Evolutionary conservation across 306 rosid genomes (phyloP).

Genomic region (Crataegus laevigata): DNA sequence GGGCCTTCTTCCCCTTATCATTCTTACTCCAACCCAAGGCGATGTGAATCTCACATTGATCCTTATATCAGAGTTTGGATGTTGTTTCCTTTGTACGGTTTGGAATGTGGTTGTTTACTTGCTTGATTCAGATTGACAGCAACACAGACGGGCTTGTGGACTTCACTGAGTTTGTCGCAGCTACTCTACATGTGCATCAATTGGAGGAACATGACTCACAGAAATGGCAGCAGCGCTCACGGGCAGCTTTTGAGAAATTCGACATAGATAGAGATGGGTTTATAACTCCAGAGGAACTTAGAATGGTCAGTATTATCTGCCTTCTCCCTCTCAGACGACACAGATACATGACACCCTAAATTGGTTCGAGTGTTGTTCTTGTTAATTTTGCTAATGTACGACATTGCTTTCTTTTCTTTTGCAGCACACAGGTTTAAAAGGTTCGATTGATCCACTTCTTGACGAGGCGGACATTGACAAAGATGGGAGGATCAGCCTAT

Average conservation of each 20-base stretch:
- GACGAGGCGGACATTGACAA: slow-evolving; percentile 96
- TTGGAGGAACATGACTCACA: slow-evolving; percentile 93
- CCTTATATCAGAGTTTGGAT: neutral
- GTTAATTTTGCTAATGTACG: slow-evolving; percentile 7
- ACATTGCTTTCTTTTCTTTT: slow-evolving; percentile 10
- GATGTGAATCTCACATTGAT: neutral
- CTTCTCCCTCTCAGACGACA: neutral
- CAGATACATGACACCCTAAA: neutral
- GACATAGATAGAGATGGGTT: slow-evolving; percentile 88
- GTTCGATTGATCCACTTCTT: slow-evolving; percentile 78
- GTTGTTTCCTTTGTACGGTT: slow-evolving; percentile 4
- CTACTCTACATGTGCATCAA: slow-evolving; percentile 89
- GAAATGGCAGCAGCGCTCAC: slow-evolving; percentile 81
- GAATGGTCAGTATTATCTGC: slow-evolving; percentile 58
- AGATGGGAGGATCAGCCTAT: slow-evolving; percentile 87
- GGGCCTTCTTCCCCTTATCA: slow-evolving; percentile 3
- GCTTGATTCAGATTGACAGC: slow-evolving; percentile 69
- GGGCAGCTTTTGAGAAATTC: slow-evolving; percentile 87
- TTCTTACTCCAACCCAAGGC: neutral
- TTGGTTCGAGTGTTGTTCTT: neutral
- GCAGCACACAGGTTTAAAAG: slow-evolving; percentile 85
- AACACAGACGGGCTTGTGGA: slow-evolving; percentile 98
- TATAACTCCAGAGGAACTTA: slow-evolving; percentile 91
- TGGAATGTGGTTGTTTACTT: neutral
- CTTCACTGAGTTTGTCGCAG: slow-evolving; percentile 92